These are phyloP conservation scores for Yamadazyma membranifaciens DNA, from an alignment of 1,139 yeast species.

Conservation along the genomic window DNA sequence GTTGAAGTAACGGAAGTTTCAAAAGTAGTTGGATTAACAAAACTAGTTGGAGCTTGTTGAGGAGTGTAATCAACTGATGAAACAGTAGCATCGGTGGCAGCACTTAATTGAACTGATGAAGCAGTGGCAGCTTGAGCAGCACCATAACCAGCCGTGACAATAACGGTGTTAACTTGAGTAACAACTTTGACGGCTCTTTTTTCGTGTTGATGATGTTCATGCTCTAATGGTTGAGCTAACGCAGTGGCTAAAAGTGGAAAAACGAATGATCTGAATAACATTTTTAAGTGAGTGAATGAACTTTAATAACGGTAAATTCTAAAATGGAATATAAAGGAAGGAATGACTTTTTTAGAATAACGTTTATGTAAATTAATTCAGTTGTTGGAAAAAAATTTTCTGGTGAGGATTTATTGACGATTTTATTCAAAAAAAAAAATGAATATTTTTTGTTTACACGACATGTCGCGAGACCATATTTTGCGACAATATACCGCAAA, in stretches of 20 bases:
- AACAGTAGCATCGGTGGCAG: conserved; percentile 21
- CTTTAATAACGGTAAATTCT: conserved; percentile 2
- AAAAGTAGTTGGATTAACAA: conserved; percentile 23
- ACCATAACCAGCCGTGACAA: conserved; percentile 36
- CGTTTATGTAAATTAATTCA: not conserved
- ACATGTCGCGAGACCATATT: conserved; percentile 4
- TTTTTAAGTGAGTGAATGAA: conserved; percentile 14
- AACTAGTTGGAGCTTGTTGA: conserved; percentile 27
- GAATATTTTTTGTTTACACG: not conserved
- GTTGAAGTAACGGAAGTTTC: conserved; percentile 21
- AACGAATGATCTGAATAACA: conserved; percentile 50
- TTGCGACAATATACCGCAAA: not conserved
- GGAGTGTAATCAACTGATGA: conserved; percentile 19
- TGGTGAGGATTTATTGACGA: conserved; percentile 3
- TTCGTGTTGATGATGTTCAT: conserved; percentile 35
- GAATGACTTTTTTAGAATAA: conserved; percentile 10
- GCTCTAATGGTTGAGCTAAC: conserved; percentile 35
- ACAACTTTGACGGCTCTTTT: conserved; percentile 38
- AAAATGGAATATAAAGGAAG: conserved; percentile 8
- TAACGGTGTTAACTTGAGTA: conserved; percentile 31
- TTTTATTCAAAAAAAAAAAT: not conserved
- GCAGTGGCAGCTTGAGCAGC: conserved; percentile 27
- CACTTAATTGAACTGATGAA: conserved; percentile 21
- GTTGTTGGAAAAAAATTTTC: conserved; percentile 1
- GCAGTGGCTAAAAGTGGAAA: conserved; percentile 24